Conservation (phyloP, 192 early-diverging fungal species). For the Rhizophagus sp. region DNA sequence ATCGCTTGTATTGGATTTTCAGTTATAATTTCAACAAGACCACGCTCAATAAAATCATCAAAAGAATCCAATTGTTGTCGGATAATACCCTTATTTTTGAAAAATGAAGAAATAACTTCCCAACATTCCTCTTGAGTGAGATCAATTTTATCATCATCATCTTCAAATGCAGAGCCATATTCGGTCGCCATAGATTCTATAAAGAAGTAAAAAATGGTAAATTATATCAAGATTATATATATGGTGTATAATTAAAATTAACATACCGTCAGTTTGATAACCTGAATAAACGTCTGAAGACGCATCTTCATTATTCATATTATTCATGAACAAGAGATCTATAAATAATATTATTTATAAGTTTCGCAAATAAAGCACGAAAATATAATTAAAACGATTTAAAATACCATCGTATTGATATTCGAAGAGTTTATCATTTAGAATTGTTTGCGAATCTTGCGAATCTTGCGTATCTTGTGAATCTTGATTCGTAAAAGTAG, state of each 20-base stretch:
- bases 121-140: constrained; percentile 87
- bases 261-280: neutral
- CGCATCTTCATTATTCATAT: neutral
- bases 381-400: too few species aligned
- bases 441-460: too few species aligned
- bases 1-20: constrained; percentile 84
- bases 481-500: too few species aligned
- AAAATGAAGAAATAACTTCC: constrained; percentile 91
- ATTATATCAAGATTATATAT: neutral
- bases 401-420: too few species aligned
- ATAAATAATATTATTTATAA: too few species aligned
- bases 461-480: too few species aligned
- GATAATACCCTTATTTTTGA: constrained; percentile 95
- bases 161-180: neutral
- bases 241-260: too few species aligned
- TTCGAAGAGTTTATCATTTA: too few species aligned
- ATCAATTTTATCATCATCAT: constrained; percentile 15
- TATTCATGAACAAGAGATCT: too few species aligned
- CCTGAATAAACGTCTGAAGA: neutral
- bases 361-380: too few species aligned
- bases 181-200: neutral
- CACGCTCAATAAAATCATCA: constrained; percentile 95
- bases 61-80: constrained; percentile 97
- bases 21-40: constrained; percentile 92
- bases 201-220: neutral